Base-by-base conservation (phyloP, 2,329 filamentous ascomycete species). In the Leptographium wingfieldii region DNA sequence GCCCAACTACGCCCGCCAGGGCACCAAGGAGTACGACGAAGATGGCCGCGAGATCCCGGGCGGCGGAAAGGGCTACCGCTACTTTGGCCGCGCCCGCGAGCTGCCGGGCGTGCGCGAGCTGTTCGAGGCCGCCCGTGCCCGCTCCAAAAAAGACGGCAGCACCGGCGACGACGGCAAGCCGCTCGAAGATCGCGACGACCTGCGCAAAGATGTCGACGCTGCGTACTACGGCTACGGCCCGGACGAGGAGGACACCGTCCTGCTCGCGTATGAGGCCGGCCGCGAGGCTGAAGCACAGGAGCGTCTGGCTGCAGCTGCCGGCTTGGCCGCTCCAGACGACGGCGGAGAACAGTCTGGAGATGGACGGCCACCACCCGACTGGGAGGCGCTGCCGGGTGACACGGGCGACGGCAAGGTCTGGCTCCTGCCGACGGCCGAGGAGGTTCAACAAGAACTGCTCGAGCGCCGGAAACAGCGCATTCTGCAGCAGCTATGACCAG, bases 61-160 rank as follows among this genome's bases (percentile, higher is more conserved):
- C 65, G 89, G 88, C 43, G 91, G 90, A 86, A 54, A 55, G 27
- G 64, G 53, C n/a, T 97, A 97, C 77, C 82, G 89, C 67, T 96
- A 96, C 73, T 99, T 96, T 75, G 94, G 94, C 0, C 80, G 94
- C 4, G 94, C 94, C 57, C 61, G 63, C 52, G 94, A 97, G 65
- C 73, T 99, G 40, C 94, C 94, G 0, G 94, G 94, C 57, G 94
- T 99, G 6, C 96, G 96, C 73, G 94, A 99, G 76, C 77, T 99
- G 71, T 95, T 96, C 69, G 92, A 96, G 68, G 87, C 88, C 0
- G 87, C 89, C 0, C 79, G 79, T 9, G 19, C 43, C 79, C 71
- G 73, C 19, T 22, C 40, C 19, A 16, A 38, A 10, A n/a, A 33
- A 0, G 53, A 10, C 11, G 38, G 85, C 62, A 85, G 22, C 40